A percentile compares a stretch with the other conserved stretches of the same genome.
Evolutionary conservation across 345 rosid genomes (phyloP).

Genomic region (Salix koriyanagi): DNA sequence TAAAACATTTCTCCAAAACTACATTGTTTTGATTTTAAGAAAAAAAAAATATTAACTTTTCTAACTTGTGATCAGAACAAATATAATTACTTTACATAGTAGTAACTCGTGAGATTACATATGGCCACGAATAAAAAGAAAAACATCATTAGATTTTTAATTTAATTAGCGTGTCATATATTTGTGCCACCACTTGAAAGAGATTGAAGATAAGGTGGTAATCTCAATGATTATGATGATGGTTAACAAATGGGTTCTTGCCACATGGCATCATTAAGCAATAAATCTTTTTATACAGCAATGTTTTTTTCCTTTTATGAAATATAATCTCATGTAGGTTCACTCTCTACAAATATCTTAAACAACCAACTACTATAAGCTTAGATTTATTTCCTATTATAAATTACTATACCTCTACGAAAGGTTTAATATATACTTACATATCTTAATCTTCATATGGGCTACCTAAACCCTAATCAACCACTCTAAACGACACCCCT

Average conservation of each 20-base stretch:
- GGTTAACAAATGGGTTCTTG: not conserved
- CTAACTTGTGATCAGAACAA: no score
- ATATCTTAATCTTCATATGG: constrained; percentile 39
- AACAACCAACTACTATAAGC: not conserved
- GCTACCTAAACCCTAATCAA: constrained; percentile 50
- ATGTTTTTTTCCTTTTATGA: not conserved
- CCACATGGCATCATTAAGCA: not conserved
- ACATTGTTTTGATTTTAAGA: no score
- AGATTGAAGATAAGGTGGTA: no score
- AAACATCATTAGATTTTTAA: no score
- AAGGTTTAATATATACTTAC: not conserved
- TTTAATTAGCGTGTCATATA: no score
- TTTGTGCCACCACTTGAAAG: no score
- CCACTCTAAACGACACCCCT: constrained; percentile 22
- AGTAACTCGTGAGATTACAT: no score
- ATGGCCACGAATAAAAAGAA: no score
- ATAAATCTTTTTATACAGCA: not conserved
- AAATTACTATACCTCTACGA: not conserved
- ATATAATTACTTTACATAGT: no score
- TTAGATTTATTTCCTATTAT: constrained; percentile 17
- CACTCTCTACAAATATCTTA: not conserved
- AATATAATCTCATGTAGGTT: not conserved
- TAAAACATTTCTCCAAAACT: no score
- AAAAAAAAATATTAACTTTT: no score
- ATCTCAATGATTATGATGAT: no score